phyloP scores from a whole-genome alignment of 1,139 yeast species.

The Suhomyces maxii region DNA sequence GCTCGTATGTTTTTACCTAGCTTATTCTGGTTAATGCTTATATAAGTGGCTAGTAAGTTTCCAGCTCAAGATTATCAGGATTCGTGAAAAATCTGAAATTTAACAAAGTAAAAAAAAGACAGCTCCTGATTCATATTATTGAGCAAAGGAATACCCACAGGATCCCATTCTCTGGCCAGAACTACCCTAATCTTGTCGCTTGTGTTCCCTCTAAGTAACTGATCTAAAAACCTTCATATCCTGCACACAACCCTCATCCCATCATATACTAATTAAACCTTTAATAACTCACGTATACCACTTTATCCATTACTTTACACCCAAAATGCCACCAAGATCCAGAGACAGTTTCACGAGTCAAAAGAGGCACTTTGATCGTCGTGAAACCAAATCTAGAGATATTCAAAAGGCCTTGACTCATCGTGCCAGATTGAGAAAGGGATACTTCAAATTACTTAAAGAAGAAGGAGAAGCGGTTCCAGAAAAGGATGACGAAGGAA shows the following conservation, averaged over 20 bases:
- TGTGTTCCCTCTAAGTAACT: too few relatives aligned
- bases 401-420: slow-evolving; percentile 77
- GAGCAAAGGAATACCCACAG: too few relatives aligned
- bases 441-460: slow-evolving; percentile 77
- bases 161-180: too few relatives aligned
- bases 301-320: not conserved
- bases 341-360: slow-evolving; percentile 3
- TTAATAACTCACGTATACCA: not conserved
- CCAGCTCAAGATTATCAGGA: too few relatives aligned
- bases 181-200: too few relatives aligned
- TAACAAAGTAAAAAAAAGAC: too few relatives aligned
- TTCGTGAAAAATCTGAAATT: too few relatives aligned
- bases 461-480: slow-evolving; percentile 62
- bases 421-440: slow-evolving; percentile 79
- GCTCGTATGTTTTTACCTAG: too few relatives aligned
- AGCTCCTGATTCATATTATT: too few relatives aligned
- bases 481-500: slow-evolving; percentile 7
- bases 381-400: slow-evolving; percentile 50
- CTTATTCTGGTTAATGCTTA: too few relatives aligned
- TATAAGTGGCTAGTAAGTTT: too few relatives aligned
- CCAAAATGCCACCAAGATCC: slow-evolving; percentile 3
- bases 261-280: not conserved
- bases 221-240: too few relatives aligned
- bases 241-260: not conserved
- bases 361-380: slow-evolving; percentile 33